phyloP scores from a whole-genome alignment of 805 yeast species.

The Kregervanrija fluxuum region DNA sequence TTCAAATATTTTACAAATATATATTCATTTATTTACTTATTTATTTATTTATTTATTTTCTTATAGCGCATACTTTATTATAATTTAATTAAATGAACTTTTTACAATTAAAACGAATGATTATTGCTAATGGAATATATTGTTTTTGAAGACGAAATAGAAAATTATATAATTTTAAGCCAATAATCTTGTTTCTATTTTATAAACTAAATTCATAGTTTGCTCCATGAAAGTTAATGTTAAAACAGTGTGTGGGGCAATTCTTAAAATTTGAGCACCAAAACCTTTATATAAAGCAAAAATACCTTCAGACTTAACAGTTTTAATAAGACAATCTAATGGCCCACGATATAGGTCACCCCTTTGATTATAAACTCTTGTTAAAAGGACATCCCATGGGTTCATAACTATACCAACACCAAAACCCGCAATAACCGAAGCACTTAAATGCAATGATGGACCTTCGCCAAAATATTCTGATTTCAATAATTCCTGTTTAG shows the following conservation, averaged over 20 bases:
- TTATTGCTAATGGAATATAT: neutral
- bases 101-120: neutral
- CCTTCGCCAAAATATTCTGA: constrained; percentile 53
- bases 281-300: constrained; percentile 91
- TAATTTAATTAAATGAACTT: neutral
- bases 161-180: neutral
- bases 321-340: constrained; percentile 80
- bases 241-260: constrained; percentile 90
- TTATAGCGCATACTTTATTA: neutral
- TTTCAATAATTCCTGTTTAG: constrained; percentile 55
- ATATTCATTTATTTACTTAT: neutral
- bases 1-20: neutral
- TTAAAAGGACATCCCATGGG: constrained; percentile 93
- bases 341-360: constrained; percentile 84
- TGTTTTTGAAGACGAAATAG: no score
- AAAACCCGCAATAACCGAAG: constrained; percentile 75
- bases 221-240: constrained; percentile 95
- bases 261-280: constrained; percentile 83
- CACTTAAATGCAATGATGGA: constrained; percentile 59
- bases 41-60: neutral
- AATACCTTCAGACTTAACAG: constrained; percentile 77
- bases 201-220: constrained; percentile 58
- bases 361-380: constrained; percentile 92
- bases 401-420: constrained; percentile 96
- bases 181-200: constrained; percentile 30